These are phyloP conservation scores for Neurospora sublineolata DNA, from an alignment of 495 filamentous ascomycete species.

Conservation along the genomic window DNA sequence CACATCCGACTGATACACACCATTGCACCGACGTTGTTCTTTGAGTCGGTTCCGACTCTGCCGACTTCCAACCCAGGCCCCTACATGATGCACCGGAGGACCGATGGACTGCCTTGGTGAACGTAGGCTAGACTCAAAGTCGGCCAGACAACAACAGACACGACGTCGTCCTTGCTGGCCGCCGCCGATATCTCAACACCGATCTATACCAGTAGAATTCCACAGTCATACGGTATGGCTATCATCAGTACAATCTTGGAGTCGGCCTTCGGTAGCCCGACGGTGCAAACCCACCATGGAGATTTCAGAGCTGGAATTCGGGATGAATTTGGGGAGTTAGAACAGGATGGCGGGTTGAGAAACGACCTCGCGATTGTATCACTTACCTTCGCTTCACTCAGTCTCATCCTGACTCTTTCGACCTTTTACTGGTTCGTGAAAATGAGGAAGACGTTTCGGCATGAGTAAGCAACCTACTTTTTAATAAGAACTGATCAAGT, in stretches of 20 bases:
- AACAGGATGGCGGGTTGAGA: neutral
- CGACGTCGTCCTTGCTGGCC: neutral
- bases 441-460: constrained; percentile 63
- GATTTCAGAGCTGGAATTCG: neutral
- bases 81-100: constrained; percentile 6
- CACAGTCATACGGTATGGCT: neutral
- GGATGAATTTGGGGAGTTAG: neutral
- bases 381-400: constrained; percentile 34
- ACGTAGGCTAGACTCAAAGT: constrained; percentile 12
- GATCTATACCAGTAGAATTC: neutral
- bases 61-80: neutral
- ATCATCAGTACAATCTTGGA: neutral
- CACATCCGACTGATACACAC: neutral
- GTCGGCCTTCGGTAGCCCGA: neutral
- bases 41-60: constrained; percentile 1
- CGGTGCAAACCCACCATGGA: neutral
- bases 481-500: neutral
- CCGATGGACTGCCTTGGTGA: constrained; percentile 6
- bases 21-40: neutral
- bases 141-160: constrained; percentile 1
- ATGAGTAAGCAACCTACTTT: constrained; percentile 43
- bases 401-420: constrained; percentile 37
- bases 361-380: constrained; percentile 14
- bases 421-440: constrained; percentile 61
- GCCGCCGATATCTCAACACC: neutral